Base-by-base conservation (phyloP, 176 grass and related monocot genomes). In the Rhynchospora pubera region DNA sequence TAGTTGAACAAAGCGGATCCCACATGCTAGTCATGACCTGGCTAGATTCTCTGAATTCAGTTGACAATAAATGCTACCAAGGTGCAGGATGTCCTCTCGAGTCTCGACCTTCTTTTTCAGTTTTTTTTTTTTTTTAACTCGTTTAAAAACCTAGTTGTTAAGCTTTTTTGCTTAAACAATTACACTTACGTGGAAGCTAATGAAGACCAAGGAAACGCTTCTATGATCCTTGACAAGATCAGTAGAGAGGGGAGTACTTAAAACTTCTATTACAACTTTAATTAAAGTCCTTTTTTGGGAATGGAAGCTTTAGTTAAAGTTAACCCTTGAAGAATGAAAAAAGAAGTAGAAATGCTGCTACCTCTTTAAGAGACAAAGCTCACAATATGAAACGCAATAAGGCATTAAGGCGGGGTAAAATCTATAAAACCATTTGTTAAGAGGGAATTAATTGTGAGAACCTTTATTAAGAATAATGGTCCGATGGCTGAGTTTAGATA, bases 291-390 rank as follows among this genome's bases (percentile, higher is more conserved):
- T 77, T 65, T 77, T 77, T 16, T 55, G 72, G 72, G 72, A 77
- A 77, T 77, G 72, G 50, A 77, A 77, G 50, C 72, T 77, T 77
- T 77, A 77, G 23, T 56, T 77, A 77, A 77, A 77, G 72, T 13
- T 56, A 77, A 32, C 72, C 72, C 72, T 77, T 77, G 72, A 77
- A 77, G 50, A 77, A 56, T 34, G 50, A 55, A 56, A 73, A 77
- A 53, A 77, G 12, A 75, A 9, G 13, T 15, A 55, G 23, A 77
- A 77, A 77, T 32, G 50, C 12, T 77, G 72, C 26, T 77, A 30
- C 50, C 48, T 56, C 72, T 77, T 77, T 77, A 56, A 55, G 72
- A 77, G 72, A 77, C 72, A 77, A 77, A 53, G 13, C 50, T 77
- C 24, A 56, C 72, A 32, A 77, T 5, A 77, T 55, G 72, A 77